These are phyloP conservation scores for Kokia cookei DNA, from an alignment of 441 rosid genomes.

Conservation along the genomic window DNA sequence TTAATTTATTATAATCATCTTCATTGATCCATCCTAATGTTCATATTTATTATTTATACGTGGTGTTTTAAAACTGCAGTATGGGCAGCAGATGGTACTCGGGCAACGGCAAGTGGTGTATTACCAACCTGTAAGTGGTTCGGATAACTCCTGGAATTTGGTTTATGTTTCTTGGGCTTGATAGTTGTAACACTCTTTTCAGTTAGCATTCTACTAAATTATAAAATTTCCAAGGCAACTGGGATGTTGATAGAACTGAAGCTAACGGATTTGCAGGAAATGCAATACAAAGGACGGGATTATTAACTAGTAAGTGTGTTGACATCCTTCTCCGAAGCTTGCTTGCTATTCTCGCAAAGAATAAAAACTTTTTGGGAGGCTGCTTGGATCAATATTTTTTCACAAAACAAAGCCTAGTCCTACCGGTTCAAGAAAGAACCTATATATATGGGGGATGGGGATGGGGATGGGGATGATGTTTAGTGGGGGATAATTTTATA, in stretches of 20 bases:
- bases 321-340: conserved; percentile 1
- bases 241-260: neutral
- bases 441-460: too few relatives aligned
- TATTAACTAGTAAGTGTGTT: conserved; percentile 20
- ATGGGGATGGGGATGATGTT: neutral
- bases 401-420: conserved; percentile 5
- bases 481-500: neutral
- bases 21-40: neutral
- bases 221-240: neutral
- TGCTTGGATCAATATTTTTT: conserved; percentile 14
- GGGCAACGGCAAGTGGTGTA: conserved; percentile 59
- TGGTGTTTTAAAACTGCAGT: conserved; percentile 28
- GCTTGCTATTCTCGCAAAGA: conserved; percentile 12
- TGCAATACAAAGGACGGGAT: conserved; percentile 66
- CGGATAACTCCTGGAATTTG: neutral
- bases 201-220: neutral
- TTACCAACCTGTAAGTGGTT: conserved; percentile 69
- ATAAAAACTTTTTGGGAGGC: neutral
- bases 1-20: neutral
- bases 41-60: conserved; percentile 5
- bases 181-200: neutral
- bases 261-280: conserved; percentile 41
- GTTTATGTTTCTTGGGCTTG: neutral
- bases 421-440: neutral
- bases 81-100: conserved; percentile 63